Percentiles rank a stretch among this genome's conserved stretches.
phyloP scores from a whole-genome alignment of 805 yeast genomes.

The Metschnikowia aberdeeniae region DNA sequence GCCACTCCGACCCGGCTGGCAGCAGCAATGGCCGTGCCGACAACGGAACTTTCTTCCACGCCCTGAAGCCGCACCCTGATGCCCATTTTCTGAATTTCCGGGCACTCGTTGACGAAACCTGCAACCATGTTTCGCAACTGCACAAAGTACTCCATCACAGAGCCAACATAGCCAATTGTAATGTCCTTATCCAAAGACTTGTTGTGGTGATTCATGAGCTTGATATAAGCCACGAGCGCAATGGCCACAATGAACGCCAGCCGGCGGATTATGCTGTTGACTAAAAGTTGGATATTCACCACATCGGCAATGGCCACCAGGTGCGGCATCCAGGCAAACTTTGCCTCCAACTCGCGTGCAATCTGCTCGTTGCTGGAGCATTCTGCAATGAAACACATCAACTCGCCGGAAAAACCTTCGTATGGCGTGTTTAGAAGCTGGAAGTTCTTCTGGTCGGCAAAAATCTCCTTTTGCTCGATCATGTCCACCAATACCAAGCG shows the following conservation, averaged over 20 bases:
- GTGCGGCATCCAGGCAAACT: constrained; percentile 20
- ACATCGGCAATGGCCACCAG: constrained; percentile 26
- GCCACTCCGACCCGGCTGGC: constrained; percentile 19
- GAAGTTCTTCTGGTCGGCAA: constrained; percentile 16
- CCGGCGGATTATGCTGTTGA: constrained; percentile 39
- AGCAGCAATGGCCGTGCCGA: constrained; percentile 56
- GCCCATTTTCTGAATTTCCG: constrained; percentile 22
- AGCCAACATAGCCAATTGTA: constrained; percentile 48
- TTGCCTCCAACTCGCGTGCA: constrained; percentile 17
- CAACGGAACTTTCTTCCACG: constrained; percentile 44
- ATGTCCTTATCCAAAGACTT: constrained; percentile 19
- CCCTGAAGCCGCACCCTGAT: constrained; percentile 34
- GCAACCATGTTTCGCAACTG: constrained; percentile 31
- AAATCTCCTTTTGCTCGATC: constrained; percentile 26
- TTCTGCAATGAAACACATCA: constrained; percentile 39
- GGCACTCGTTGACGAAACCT: constrained; percentile 22
- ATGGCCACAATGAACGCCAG: constrained; percentile 43
- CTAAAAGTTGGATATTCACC: constrained; percentile 24
- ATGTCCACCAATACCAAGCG: constrained; percentile 40
- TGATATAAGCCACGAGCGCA: constrained; percentile 37
- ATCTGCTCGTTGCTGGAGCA: constrained; percentile 17
- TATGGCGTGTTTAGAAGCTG: constrained; percentile 17
- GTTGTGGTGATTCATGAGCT: constrained; percentile 24
- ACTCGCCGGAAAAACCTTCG: constrained; percentile 39
- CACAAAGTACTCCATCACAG: constrained; percentile 44